Base-by-base conservation (phyloP, 495 filamentous ascomycete species). In the Margaritispora aquatica region DNA sequence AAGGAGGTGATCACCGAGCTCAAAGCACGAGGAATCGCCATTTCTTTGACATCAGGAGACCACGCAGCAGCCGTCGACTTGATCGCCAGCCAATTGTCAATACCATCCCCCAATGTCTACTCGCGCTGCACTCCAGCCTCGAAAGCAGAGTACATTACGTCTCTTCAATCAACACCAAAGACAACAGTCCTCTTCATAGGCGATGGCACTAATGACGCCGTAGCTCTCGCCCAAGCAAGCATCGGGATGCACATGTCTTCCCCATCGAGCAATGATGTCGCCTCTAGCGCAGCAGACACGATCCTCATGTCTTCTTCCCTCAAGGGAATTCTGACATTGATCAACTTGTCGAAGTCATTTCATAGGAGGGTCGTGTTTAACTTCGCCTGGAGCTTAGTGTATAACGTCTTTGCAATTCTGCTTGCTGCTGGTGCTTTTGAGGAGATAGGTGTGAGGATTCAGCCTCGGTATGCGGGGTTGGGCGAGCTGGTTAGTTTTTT, bases 161-260 rank as follows among this genome's bases (percentile, higher is more conserved):
- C 67, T 10, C 63, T 80, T 54, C 41, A 55, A n/a, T n/a, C n/a
- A 10, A 8, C 11, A 47, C 19, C 34, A 38, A 58, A 54, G 11
- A 58, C 4, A 27, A 51, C 77, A 2, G 77, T 90, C 21, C 60
- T 92, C 19, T 92, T 93, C 70, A 78, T 79, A 62, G 89, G 89
- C 46, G 89, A 94, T 64, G 89, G 89, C 8, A 89, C 87, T 2
- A 94, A 94, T 69, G 89, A 92, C 67, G 87, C 89, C 0, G 74
- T 85, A 13, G 88, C 89, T 1, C 77, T 94, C 5, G 80, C 86
- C 2, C 78, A 82, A 63, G 87, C 89, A n/a, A 81, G 81, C 24
- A 82, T 94, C 59, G 89, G 89, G 51, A 70, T 91, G 2, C 86
- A 89, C 63, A 79, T 88, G 60, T 81, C 80, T 67, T 63, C 68